These are phyloP conservation scores for Phylloporus sp. DNA, from an alignment of 768 basidiomycete genomes.

Conservation along the genomic window DNA sequence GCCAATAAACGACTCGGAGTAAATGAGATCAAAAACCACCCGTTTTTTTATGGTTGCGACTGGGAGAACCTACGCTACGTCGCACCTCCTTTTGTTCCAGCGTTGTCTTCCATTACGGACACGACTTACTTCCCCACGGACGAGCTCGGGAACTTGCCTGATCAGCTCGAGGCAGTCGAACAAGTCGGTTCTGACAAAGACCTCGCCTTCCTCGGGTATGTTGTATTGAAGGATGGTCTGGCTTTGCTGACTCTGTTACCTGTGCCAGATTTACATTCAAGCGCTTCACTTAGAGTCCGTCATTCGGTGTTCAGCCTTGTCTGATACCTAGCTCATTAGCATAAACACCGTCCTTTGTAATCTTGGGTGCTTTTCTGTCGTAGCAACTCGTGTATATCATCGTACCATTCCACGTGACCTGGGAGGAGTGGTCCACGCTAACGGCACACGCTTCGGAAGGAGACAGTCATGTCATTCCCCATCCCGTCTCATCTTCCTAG, in stretches of 20 bases:
- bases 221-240: conserved; percentile 5
- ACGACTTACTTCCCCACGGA: conserved; percentile 97
- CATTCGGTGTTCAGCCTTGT: conserved; percentile 5
- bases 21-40: conserved; percentile 87
- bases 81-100: conserved; percentile 94
- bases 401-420: conserved; percentile 18
- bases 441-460: neutral
- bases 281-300: conserved; percentile 45
- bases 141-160: conserved; percentile 71
- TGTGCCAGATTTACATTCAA: conserved; percentile 79
- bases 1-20: conserved; percentile 69
- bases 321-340: conserved; percentile 27
- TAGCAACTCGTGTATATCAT: conserved; percentile 19
- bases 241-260: neutral
- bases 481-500: conserved; percentile 72
- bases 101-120: conserved; percentile 86
- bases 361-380: conserved; percentile 18
- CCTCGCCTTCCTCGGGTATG: conserved; percentile 63
- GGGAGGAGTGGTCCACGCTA: neutral
- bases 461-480: conserved; percentile 62
- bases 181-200: conserved; percentile 64
- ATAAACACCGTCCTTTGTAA: conserved; percentile 28
- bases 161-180: conserved; percentile 57
- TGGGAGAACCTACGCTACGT: conserved; percentile 91
- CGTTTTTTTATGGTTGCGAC: conserved; percentile 94